phyloP scores from a whole-genome alignment of 2,329 filamentous ascomycete genomes.

The Trichoderma cornu-damae region DNA sequence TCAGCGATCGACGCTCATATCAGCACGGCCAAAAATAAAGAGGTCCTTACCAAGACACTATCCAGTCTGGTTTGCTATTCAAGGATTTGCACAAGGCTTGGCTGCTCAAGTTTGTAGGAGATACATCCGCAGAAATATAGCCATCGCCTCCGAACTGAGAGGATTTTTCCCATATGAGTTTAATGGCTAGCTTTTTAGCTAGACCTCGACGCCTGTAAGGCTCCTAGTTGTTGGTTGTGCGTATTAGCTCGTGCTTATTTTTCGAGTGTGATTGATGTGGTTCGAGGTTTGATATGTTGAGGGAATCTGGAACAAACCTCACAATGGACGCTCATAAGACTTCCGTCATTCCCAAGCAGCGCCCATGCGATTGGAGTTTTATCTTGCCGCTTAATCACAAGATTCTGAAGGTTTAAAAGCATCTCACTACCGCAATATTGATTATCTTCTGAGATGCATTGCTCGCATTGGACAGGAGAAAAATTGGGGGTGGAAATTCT shows the following conservation, averaged over 20 bases:
- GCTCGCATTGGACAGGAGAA: neutral
- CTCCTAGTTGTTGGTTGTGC: slow-evolving; percentile 30
- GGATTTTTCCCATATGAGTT: slow-evolving; percentile 50
- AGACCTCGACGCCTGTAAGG: slow-evolving; percentile 56
- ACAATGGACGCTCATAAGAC: slow-evolving; percentile 56
- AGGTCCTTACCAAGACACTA: slow-evolving; percentile 51
- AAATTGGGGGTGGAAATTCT: neutral
- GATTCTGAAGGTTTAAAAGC: slow-evolving; percentile 42
- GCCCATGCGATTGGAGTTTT: slow-evolving; percentile 58
- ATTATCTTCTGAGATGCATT: neutral
- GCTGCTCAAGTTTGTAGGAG: slow-evolving; percentile 55
- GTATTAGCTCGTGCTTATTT: neutral
- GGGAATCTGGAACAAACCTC: slow-evolving; percentile 37
- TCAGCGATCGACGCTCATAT: neutral
- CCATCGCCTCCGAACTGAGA: slow-evolving; percentile 43
- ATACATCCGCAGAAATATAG: slow-evolving; percentile 60
- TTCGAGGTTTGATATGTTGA: neutral
- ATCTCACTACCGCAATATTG: slow-evolving; percentile 33
- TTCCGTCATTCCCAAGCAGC: slow-evolving; percentile 57
- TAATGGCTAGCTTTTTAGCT: slow-evolving; percentile 56
- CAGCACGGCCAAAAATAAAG: neutral
- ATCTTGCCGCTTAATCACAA: slow-evolving; percentile 42
- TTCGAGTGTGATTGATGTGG: neutral
- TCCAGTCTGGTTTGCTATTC: slow-evolving; percentile 52
- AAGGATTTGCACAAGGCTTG: slow-evolving; percentile 58